phyloP scores from a whole-genome alignment of 129 eudicot species.

The Arctium minus region DNA sequence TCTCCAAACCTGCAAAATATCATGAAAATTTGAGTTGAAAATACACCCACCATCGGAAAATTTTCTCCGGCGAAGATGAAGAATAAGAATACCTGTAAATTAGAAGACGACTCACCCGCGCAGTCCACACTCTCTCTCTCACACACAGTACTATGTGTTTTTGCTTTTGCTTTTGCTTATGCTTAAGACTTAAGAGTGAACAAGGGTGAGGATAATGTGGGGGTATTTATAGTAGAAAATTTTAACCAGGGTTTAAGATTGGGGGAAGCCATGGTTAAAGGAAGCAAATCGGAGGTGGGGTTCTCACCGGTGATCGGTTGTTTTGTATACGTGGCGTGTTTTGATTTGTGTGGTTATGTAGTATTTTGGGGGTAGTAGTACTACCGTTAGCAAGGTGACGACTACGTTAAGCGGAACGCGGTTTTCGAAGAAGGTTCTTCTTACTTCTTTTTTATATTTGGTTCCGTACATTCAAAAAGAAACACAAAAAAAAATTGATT shows the following conservation, averaged over 20 bases:
- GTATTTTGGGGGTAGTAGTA: not conserved
- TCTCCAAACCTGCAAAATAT: not conserved
- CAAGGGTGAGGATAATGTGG: not conserved
- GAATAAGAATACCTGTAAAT: not conserved
- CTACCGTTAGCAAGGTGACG: not conserved
- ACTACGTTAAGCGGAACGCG: conserved; percentile 19
- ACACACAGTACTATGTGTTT: not conserved
- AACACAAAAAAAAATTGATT: no score
- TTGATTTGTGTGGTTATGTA: conserved; percentile 7
- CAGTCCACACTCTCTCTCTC: not conserved
- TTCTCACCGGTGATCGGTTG: not conserved
- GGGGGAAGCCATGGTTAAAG: conserved; percentile 1
- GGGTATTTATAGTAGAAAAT: not conserved
- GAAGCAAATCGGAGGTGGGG: not conserved
- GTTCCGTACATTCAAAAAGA: conserved; percentile 1
- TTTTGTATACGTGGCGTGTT: conserved; percentile 7
- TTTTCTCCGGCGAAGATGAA: not conserved
- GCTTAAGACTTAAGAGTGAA: not conserved
- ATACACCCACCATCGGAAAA: not conserved
- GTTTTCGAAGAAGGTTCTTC: conserved; percentile 21
- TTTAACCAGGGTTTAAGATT: conserved; percentile 3
- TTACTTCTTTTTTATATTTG: not conserved
- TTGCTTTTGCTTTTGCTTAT: not conserved
- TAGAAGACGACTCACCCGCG: not conserved
- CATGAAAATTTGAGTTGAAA: not conserved